Conservation (phyloP, 306 rosid genomes). For the Dryas drummondii region DNA sequence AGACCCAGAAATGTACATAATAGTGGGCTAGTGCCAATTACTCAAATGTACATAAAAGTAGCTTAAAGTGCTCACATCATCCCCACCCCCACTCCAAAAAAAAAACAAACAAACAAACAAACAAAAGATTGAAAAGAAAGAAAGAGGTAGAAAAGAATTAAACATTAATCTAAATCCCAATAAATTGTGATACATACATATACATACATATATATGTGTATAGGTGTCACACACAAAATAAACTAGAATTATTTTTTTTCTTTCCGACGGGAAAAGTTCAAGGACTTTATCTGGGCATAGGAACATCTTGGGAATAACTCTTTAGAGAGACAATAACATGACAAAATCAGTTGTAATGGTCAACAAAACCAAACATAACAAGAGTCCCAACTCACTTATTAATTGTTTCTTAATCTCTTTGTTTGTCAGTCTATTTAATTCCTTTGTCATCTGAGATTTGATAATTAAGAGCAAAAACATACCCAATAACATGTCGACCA, state of each 20-base stretch:
- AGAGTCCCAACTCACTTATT: constrained; percentile 34
- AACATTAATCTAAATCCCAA: constrained; percentile 22
- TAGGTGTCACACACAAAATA: constrained; percentile 17
- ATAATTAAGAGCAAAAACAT: constrained; percentile 22
- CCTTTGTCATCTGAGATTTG: constrained; percentile 14
- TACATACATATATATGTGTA: no score
- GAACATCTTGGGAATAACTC: constrained; percentile 97
- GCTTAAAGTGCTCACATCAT: constrained; percentile 16
- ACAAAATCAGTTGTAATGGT: constrained; percentile 54
- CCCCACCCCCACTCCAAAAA: constrained; percentile 9
- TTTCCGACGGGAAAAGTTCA: constrained; percentile 36
- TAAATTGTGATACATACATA: constrained; percentile 10
- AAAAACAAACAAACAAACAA: constrained; percentile 11
- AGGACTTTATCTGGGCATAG: constrained; percentile 47
- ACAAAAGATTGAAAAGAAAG: constrained; percentile 22
- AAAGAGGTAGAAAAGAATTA: constrained; percentile 2
- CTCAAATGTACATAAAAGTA: constrained; percentile 14
- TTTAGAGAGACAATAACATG: constrained; percentile 72
- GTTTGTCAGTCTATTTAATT: constrained; percentile 2
- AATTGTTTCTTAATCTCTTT: constrained; percentile 25
- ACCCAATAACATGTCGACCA: constrained; percentile 98
- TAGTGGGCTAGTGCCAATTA: constrained; percentile 20
- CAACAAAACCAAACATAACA: constrained; percentile 35
- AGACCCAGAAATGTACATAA: neutral
- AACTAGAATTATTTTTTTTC: neutral